phyloP scores from a whole-genome alignment of 441 rosid genomes.

The Mallotus repandus region DNA sequence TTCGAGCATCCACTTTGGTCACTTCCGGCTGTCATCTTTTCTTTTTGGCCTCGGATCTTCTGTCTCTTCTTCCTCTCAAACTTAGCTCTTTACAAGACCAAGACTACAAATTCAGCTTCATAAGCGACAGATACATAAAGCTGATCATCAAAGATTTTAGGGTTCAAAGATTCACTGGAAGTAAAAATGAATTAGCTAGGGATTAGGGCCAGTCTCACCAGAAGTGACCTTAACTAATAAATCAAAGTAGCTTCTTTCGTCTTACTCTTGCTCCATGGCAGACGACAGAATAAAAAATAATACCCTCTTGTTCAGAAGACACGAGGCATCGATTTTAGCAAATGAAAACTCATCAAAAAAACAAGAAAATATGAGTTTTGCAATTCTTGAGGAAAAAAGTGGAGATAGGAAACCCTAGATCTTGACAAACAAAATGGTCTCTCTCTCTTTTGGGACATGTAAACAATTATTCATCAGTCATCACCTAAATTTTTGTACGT shows the following conservation, averaged over 20 bases:
- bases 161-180: not conserved
- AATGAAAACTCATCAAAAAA: constrained; percentile 15
- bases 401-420: constrained; percentile 66
- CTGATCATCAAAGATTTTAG: not conserved
- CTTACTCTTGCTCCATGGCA: constrained; percentile 8
- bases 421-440: constrained; percentile 47
- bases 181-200: constrained; percentile 17
- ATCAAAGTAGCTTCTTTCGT: not conserved
- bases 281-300: constrained; percentile 17
- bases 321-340: constrained; percentile 25
- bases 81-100: constrained; percentile 1
- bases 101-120: not conserved
- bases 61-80: constrained; percentile 13
- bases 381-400: constrained; percentile 31
- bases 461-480: constrained; percentile 38
- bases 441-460: constrained; percentile 40
- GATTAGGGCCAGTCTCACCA: constrained; percentile 21
- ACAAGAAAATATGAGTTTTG: constrained; percentile 26
- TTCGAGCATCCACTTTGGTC: constrained; percentile 33
- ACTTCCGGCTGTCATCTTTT: constrained; percentile 29
- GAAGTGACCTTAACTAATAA: not conserved
- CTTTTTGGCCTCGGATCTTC: not conserved
- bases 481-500: constrained; percentile 48
- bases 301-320: constrained; percentile 20
- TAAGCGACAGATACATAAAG: constrained; percentile 3